Percentiles rank a stretch among this genome's conserved stretches.
phyloP scores from a whole-genome alignment of 177 flowering plant genomes.

The Vitis hybrid region DNA sequence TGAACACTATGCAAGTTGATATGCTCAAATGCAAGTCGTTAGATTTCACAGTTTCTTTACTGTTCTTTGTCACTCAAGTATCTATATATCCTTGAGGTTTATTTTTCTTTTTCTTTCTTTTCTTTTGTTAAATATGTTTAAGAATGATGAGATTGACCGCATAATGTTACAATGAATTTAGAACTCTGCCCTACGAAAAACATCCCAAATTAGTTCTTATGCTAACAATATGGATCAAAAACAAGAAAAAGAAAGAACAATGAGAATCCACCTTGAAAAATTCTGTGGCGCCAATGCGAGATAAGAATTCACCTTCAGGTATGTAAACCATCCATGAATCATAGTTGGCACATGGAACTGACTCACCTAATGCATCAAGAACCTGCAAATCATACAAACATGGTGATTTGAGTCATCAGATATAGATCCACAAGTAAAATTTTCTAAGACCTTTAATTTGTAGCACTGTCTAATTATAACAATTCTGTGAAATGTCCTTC shows the following conservation, averaged over 20 bases:
- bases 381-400: constrained; percentile 49
- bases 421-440: background rate
- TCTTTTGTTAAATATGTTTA: background rate
- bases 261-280: constrained; percentile 64
- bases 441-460: too few relatives aligned
- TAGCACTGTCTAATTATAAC: background rate
- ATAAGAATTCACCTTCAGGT: constrained; percentile 93
- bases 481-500: background rate
- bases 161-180: background rate
- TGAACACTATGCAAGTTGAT: background rate
- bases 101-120: background rate
- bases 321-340: constrained; percentile 99
- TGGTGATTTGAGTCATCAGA: background rate
- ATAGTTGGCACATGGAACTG: constrained; percentile 71
- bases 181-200: too few relatives aligned
- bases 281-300: constrained; percentile 90
- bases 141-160: background rate
- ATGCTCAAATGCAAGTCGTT: background rate
- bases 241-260: background rate
- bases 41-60: background rate
- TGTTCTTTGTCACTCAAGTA: background rate
- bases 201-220: too few relatives aligned
- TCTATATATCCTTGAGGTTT: background rate
- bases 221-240: background rate
- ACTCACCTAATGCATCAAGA: constrained; percentile 87